Conservation (phyloP, 2,329 filamentous ascomycete genomes). For the Pestalotiopsis sp. region DNA sequence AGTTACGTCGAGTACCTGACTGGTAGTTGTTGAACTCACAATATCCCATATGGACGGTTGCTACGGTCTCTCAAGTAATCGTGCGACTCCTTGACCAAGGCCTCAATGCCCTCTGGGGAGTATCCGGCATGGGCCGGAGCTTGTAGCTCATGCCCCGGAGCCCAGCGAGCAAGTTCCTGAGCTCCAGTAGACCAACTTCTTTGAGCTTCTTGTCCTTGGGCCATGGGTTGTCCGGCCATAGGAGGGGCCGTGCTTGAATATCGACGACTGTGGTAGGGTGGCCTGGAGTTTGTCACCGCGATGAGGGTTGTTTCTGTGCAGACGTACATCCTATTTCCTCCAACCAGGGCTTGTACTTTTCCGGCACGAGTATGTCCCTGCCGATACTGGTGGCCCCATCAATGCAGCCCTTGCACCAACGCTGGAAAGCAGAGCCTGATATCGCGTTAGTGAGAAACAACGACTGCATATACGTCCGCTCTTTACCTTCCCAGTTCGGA, state of each 20-base stretch:
- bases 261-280: neutral
- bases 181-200: neutral
- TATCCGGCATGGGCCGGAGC: neutral
- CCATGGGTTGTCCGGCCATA: neutral
- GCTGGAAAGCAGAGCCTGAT: neutral
- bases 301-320: neutral
- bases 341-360: conserved; percentile 4
- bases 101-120: neutral
- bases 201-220: conserved; percentile 5
- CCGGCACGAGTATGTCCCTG: neutral
- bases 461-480: neutral
- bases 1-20: neutral
- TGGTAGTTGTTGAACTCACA: neutral
- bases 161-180: neutral
- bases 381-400: neutral
- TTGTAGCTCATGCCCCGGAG: neutral
- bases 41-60: neutral
- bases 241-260: neutral
- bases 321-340: neutral
- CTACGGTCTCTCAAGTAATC: neutral
- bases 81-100: neutral
- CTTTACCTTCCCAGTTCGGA: neutral
- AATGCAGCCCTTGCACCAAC: neutral
- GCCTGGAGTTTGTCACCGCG: neutral
- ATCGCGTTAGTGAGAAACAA: neutral